phyloP scores from a whole-genome alignment of 2,329 filamentous ascomycete species.

The Parascedosporium putredinis region DNA sequence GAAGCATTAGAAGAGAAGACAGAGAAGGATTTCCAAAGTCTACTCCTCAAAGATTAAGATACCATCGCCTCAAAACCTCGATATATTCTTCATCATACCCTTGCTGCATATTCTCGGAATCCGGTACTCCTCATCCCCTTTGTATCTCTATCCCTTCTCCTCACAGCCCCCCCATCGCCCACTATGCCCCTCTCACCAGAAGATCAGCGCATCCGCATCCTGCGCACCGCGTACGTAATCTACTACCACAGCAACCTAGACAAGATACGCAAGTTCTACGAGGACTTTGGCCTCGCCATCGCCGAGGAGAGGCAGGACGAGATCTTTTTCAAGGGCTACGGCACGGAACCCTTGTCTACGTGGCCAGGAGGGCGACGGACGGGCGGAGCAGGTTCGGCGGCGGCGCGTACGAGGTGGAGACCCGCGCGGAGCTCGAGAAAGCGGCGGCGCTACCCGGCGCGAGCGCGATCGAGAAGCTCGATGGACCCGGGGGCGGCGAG shows the following conservation, averaged over 20 bases:
- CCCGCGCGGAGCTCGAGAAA: slow-evolving; percentile 9
- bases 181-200: slow-evolving; percentile 3
- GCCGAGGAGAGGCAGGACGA: slow-evolving; percentile 5
- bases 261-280: slow-evolving; percentile 7
- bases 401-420: slow-evolving; percentile 10
- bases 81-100: too few species aligned
- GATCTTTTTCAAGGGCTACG: slow-evolving; percentile 11
- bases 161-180: not conserved
- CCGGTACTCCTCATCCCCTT: too few species aligned
- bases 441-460: slow-evolving; percentile 7
- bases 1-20: too few species aligned
- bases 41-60: too few species aligned
- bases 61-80: too few species aligned
- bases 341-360: slow-evolving; percentile 11
- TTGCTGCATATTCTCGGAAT: too few species aligned
- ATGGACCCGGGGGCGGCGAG: slow-evolving; percentile 11
- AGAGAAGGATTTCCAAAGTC: too few species aligned
- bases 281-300: slow-evolving; percentile 12
- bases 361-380: slow-evolving; percentile 3
- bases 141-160: too few species aligned
- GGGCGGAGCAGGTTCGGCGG: slow-evolving; percentile 10
- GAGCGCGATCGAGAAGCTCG: slow-evolving; percentile 5
- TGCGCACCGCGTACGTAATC: slow-evolving; percentile 10
- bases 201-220: slow-evolving; percentile 8
- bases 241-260: slow-evolving; percentile 13